Evolutionary conservation across 179 eudicot genomes (phyloP), one percentile per base, ranked within the genome.

Genomic region (Beta lomatogona): DNA sequence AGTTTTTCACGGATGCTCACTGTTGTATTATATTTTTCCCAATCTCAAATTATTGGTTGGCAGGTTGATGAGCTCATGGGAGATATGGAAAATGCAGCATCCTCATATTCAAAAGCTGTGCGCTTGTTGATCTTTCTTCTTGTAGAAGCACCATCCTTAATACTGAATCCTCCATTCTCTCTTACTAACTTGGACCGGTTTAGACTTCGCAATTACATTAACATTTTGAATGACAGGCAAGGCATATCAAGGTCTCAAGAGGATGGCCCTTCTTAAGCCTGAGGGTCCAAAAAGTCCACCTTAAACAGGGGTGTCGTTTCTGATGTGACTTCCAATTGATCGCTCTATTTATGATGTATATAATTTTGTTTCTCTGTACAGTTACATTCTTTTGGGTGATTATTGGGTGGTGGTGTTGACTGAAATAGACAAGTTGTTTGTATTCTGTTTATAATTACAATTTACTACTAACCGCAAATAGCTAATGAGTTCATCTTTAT

Each of bases 31-130:
- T 28, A 1, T 28, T 28, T 28, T 28, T 28, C 31, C 31, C 50
- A 21, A 6, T 28, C 11, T 75, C 31, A 11, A 36, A 36, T 41
- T 19, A 22, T 57, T 78, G 72, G 74, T 72, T 87, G 85, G 80
- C 93, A 93, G 97, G 93, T 95, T 45, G 97, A 95, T 53, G 98
- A 95, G 85, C 93, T 89, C 77, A 91, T 95, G 98, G 98, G 93
- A 18, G 76, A 85, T 55, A 82, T 82, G 68, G 95, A 88, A 75
- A 88, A 80, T 54, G 97, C 98, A 45, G 90, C 88, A 45, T 75
- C 77, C 16, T 84, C 72, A 53, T 95, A 95, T 75, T 86, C 97
- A 71, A 93, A 91, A 85, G 95, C 98, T 22, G 92, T 90, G 77
- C 89, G 86, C 50, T 83, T 95, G 77, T 86, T 95, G 64, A 77